Evolutionary conservation across 805 yeast genomes (phyloP).

Genomic region (Teunomyces barrocoloradensis): DNA sequence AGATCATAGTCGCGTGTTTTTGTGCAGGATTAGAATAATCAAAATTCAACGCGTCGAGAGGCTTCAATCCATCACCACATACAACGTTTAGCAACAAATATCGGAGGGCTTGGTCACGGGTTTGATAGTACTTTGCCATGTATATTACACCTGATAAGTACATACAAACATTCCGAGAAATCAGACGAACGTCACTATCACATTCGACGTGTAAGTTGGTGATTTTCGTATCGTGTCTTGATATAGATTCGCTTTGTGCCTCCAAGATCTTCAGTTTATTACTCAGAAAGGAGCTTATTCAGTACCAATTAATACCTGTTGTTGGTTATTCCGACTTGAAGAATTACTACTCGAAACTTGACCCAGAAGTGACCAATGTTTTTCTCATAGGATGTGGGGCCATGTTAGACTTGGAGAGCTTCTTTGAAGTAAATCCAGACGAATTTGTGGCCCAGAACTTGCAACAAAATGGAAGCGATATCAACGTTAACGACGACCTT

Average conservation of each 20-base stretch:
- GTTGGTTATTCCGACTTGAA: slow-evolving; percentile 85
- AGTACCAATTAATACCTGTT: slow-evolving; percentile 86
- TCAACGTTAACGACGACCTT: slow-evolving; percentile 21
- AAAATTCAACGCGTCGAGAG: slow-evolving; percentile 1
- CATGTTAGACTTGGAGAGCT: slow-evolving; percentile 76
- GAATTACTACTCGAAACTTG: slow-evolving; percentile 59
- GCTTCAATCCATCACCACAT: background rate
- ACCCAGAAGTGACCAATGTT: slow-evolving; percentile 71
- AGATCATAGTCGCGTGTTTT: background rate
- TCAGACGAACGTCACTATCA: slow-evolving; percentile 70
- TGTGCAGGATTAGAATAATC: background rate
- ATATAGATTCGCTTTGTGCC: slow-evolving; percentile 89
- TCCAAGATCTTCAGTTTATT: slow-evolving; percentile 70
- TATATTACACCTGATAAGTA: slow-evolving; percentile 70
- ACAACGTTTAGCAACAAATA: background rate
- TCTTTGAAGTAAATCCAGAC: slow-evolving; percentile 60
- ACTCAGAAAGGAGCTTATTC: slow-evolving; percentile 77
- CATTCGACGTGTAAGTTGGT: slow-evolving; percentile 92
- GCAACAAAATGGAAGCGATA: slow-evolving; percentile 16
- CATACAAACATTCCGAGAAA: slow-evolving; percentile 61
- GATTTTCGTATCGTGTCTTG: slow-evolving; percentile 84
- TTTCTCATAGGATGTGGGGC: slow-evolving; percentile 92
- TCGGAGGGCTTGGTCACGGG: background rate
- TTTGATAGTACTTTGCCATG: slow-evolving; percentile 46
- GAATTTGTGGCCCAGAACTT: slow-evolving; percentile 37